Evolutionary conservation across 176 grass and related monocot species (phyloP).

Genomic region (Secale cereale): DNA sequence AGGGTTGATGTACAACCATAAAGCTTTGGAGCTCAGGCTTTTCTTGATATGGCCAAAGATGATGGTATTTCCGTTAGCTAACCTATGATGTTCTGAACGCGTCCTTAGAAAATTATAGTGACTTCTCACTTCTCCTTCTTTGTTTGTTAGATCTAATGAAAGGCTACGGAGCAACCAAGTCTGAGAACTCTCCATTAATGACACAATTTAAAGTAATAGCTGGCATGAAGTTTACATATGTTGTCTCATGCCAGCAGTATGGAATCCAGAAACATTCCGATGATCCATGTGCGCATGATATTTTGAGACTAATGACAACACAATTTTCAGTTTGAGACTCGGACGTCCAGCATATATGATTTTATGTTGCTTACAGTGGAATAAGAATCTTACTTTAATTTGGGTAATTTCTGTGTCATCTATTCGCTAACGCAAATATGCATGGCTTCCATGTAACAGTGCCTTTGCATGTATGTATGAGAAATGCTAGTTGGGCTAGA

Average conservation of each 20-base stretch:
- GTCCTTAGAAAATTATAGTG: neutral
- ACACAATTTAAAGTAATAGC: slow-evolving; percentile 87
- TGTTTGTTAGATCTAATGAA: slow-evolving; percentile 77
- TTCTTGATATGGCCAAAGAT: slow-evolving; percentile 91
- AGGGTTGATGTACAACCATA: slow-evolving; percentile 94
- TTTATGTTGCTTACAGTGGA: neutral
- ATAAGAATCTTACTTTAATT: neutral
- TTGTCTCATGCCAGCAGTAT: slow-evolving; percentile 88
- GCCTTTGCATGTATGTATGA: neutral
- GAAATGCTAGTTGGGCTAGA: slow-evolving; percentile 4
- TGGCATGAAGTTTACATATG: slow-evolving; percentile 94
- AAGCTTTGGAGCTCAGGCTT: slow-evolving; percentile 94
- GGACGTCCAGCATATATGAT: neutral
- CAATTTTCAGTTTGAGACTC: slow-evolving; percentile 31
- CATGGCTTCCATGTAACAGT: neutral
- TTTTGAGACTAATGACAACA: slow-evolving; percentile 78
- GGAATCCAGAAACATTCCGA: slow-evolving; percentile 78
- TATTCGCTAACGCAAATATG: neutral
- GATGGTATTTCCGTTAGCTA: slow-evolving; percentile 50
- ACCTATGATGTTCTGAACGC: slow-evolving; percentile 13
- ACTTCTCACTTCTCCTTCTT: slow-evolving; percentile 12
- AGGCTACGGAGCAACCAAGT: slow-evolving; percentile 77
- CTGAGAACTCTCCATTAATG: slow-evolving; percentile 69
- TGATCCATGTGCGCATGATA: slow-evolving; percentile 75
- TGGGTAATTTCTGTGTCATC: slow-evolving; percentile 6